Percentiles rank a stretch among this genome's conserved stretches.
phyloP scores from a whole-genome alignment of 2,329 filamentous ascomycete genomes.

The Aspergillus udagawae region DNA sequence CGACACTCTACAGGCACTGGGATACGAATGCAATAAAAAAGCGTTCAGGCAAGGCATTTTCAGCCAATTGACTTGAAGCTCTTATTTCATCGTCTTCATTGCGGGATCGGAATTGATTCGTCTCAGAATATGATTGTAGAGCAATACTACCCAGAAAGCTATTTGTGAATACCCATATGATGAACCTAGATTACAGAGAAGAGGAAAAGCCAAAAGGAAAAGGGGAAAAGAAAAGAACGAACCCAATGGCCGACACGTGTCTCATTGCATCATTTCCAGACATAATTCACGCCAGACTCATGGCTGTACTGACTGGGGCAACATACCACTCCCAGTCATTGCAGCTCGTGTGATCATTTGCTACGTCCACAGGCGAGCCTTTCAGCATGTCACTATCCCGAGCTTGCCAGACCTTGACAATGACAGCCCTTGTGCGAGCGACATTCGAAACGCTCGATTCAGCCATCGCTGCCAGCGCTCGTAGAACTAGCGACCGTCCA shows the following conservation, averaged over 20 bases:
- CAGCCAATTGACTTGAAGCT: too few species aligned
- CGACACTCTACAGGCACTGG: neutral
- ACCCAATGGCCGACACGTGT: neutral
- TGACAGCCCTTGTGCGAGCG: conserved; percentile 43
- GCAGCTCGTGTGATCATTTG: conserved; percentile 11
- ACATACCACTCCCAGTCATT: conserved; percentile 45
- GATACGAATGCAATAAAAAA: neutral
- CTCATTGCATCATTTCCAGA: neutral
- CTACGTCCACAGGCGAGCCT: conserved; percentile 10
- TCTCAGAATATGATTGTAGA: neutral
- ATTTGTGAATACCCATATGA: neutral
- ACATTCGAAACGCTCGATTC: conserved; percentile 43
- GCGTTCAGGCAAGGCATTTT: neutral
- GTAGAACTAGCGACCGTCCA: conserved; percentile 39
- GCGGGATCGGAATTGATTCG: neutral
- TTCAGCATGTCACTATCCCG: conserved; percentile 37
- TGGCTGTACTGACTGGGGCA: conserved; percentile 39
- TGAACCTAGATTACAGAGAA: neutral
- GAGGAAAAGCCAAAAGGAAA: neutral
- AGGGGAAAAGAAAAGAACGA: neutral
- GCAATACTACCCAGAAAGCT: neutral
- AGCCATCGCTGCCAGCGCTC: conserved; percentile 38
- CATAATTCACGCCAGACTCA: conserved; percentile 37
- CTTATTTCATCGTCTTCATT: neutral
- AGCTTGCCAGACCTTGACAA: conserved; percentile 46